Base-by-base conservation (phyloP, 2,329 filamentous ascomycete genomes). In the Leptographium procerum region DNA sequence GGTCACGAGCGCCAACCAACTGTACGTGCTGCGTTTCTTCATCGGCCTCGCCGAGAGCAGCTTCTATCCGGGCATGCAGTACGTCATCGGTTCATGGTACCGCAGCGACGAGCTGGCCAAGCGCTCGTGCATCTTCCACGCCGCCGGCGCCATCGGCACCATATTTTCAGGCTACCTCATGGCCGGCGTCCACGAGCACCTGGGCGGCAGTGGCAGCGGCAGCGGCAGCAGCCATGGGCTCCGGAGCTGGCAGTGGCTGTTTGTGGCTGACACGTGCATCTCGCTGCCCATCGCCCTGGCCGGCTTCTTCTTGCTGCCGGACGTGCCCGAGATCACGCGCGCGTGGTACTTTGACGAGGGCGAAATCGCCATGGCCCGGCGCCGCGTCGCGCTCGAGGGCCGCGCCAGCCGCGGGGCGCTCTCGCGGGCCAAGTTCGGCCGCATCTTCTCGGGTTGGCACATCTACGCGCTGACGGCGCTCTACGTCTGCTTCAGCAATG, bases 401-500 rank as follows among this genome's bases (percentile, higher is more conserved):
- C 71, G 75, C 4, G 75, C 75, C 2, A 69, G 70, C 33, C 68
- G 75, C 0, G 69, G 70, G 0, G 69, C 69, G 0, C 76, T 69
- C 59, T 75, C 72, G 0, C 66, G 66, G 56, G 64, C 66, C 69
- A 86, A 84, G 68, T 64, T 87, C 45, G 76, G 75, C 67, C 80
- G 78, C 64, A 86, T 87, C 22, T 79, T 86, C 59, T 73, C 75
- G 0, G 80, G 78, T 7, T 87, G 85, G 84, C 84, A 84, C 61
- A 80, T 87, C 1, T 87, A 84, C 58, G 63, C 78, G 0, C 70
- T 88, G 3, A 76, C 76, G 0, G 57, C 80, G 0, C 68, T 86
- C 1, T 87, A 87, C 66, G 75, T 86, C 65, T 77, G 80, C 48
- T 87, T 86, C 72, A 85, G 84, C 68, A 87, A 87, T 63, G 81